Conservation (phyloP, 2,329 filamentous ascomycete species). For the Periglandula ipomoeae region DNA sequence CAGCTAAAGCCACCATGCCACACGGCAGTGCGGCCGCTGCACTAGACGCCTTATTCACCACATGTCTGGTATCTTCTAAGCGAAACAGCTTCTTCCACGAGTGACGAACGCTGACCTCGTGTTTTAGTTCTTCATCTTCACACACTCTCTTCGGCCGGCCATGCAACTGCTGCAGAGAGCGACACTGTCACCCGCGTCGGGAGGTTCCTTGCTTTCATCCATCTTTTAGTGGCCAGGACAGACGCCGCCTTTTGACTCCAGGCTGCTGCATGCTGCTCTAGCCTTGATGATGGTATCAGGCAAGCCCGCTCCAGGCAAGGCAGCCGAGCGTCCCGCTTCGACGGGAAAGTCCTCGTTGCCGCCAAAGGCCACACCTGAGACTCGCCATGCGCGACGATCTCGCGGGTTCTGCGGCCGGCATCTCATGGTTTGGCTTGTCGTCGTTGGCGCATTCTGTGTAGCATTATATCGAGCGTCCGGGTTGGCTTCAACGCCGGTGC, state of each 20-base stretch:
- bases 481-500: slow-evolving; percentile 9
- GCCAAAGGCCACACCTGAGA: not conserved
- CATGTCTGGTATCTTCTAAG: not conserved
- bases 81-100: not conserved
- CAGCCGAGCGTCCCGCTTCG: not conserved
- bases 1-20: no score
- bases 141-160: not conserved
- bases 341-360: not conserved
- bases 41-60: no score
- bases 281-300: slow-evolving; percentile 8
- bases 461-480: slow-evolving; percentile 11
- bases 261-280: not conserved
- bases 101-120: not conserved
- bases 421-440: slow-evolving; percentile 9
- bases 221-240: not conserved
- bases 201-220: not conserved
- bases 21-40: no score
- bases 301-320: not conserved
- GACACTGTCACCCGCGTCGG: not conserved
- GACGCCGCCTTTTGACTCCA: not conserved
- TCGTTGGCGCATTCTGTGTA: slow-evolving; percentile 9
- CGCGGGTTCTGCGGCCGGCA: slow-evolving; percentile 6
- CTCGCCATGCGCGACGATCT: not conserved
- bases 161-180: slow-evolving; percentile 1
- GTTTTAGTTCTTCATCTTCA: not conserved